A percentile compares a stretch with the other conserved stretches of the same genome.
Conservation (phyloP, 1,284 basidiomycete species). For the Coriolopsis trogii region DNA sequence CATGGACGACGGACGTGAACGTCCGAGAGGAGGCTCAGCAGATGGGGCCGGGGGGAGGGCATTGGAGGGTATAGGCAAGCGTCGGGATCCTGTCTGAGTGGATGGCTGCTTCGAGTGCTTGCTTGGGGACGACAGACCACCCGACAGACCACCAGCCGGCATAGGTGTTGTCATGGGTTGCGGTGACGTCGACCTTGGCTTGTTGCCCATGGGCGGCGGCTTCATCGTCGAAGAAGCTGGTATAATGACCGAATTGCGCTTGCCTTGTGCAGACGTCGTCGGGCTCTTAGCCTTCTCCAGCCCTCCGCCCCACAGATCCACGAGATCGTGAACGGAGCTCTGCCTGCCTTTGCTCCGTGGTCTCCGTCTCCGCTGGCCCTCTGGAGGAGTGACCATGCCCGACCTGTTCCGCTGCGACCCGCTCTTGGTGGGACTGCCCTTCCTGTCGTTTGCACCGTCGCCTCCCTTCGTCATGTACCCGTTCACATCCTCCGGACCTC, state of each 20-base stretch:
- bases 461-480: conserved; percentile 25
- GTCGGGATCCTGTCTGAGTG: conserved; percentile 6
- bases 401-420: conserved; percentile 5
- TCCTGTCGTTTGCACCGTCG: conserved; percentile 7
- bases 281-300: conserved; percentile 31
- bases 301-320: conserved; percentile 73
- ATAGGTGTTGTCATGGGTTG: conserved; percentile 28
- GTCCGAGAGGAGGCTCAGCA: conserved; percentile 31
- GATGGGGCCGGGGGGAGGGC: conserved; percentile 11
- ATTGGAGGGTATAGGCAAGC: conserved; percentile 12
- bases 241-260: conserved; percentile 32
- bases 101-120: conserved; percentile 27
- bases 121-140: conserved; percentile 27
- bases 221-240: conserved; percentile 27
- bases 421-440: not conserved
- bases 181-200: conserved; percentile 33
- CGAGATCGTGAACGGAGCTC: conserved; percentile 78
- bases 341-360: conserved; percentile 54
- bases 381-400: not conserved
- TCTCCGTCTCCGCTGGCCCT: conserved; percentile 25
- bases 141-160: conserved; percentile 12
- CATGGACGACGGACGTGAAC: conserved; percentile 73
- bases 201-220: conserved; percentile 20
- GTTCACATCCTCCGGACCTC: conserved; percentile 40
- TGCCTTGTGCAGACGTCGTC: conserved; percentile 24